phyloP scores from a whole-genome alignment of 2,329 filamentous ascomycete species.

The Tothia fuscella region DNA sequence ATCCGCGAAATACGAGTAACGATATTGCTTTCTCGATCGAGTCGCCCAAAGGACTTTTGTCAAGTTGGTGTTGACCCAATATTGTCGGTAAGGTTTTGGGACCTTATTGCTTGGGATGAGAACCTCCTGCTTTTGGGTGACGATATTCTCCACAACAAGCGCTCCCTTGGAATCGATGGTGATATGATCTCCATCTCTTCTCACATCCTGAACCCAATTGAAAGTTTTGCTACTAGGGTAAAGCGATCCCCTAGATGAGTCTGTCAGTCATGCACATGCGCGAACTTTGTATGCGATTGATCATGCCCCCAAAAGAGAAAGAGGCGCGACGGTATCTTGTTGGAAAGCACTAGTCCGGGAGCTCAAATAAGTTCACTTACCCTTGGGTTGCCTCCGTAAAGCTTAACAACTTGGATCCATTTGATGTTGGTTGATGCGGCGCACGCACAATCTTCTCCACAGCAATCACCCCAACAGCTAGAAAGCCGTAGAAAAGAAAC shows the following conservation, averaged over 20 bases:
- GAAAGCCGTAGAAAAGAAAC: neutral
- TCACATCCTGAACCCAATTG: neutral
- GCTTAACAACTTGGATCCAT: constrained; percentile 43
- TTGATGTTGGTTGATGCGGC: constrained; percentile 43
- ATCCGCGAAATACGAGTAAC: constrained; percentile 55
- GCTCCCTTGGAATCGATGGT: neutral
- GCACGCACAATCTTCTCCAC: constrained; percentile 23
- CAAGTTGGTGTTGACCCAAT: constrained; percentile 49
- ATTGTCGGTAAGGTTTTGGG: constrained; percentile 43
- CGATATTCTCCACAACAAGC: constrained; percentile 25
- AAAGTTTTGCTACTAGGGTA: neutral
- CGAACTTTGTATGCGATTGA: constrained; percentile 20
- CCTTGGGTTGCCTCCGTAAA: constrained; percentile 47
- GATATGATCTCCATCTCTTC: constrained; percentile 2
- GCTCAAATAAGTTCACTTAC: neutral
- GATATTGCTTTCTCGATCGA: constrained; percentile 57
- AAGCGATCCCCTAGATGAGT: neutral
- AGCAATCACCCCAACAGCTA: neutral
- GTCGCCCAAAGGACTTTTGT: constrained; percentile 49
- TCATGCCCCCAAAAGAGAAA: constrained; percentile 36
- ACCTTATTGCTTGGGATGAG: constrained; percentile 49
- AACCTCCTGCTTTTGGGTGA: constrained; percentile 42
- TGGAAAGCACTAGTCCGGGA: constrained; percentile 21
- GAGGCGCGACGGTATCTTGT: too few species aligned
- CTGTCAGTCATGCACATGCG: neutral